phyloP scores from a whole-genome alignment of 108 stramenopile species.

The Pseudonitzschia pungens region DNA sequence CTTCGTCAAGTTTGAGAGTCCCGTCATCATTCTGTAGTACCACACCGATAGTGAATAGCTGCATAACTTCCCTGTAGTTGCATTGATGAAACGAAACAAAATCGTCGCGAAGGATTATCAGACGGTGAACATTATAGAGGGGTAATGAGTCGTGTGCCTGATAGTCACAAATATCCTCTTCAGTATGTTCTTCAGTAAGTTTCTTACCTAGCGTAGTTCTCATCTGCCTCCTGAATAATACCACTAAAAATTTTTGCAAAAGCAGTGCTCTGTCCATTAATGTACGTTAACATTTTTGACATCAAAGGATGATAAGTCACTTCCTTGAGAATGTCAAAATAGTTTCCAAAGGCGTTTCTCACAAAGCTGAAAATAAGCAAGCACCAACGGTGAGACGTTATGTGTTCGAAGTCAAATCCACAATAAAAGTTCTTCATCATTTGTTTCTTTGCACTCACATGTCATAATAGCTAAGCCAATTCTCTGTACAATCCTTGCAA shows the following conservation, averaged over 20 bases:
- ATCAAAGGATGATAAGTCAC: slow-evolving; percentile 51
- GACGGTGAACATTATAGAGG: no score
- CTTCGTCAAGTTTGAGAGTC: slow-evolving; percentile 26
- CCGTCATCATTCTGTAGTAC: slow-evolving; percentile 46
- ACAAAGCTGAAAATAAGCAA: no score
- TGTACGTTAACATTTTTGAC: slow-evolving; percentile 53
- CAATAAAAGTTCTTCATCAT: no score
- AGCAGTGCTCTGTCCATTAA: slow-evolving; percentile 42
- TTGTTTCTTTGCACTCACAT: no score
- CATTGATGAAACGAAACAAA: no score
- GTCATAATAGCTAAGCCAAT: slow-evolving; percentile 51
- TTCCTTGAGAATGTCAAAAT: slow-evolving; percentile 62
- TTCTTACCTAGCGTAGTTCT: neutral
- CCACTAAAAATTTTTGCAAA: slow-evolving; percentile 27
- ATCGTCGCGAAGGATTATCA: no score
- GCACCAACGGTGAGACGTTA: no score
- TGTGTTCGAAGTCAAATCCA: no score
- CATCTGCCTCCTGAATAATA: neutral
- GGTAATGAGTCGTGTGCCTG: no score
- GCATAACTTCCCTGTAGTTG: no score
- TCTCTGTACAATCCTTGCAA: slow-evolving; percentile 26
- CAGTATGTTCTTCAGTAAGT: no score
- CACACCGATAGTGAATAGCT: slow-evolving; percentile 57
- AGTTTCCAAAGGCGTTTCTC: slow-evolving; percentile 76
- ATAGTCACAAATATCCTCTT: no score